A percentile compares a stretch with the other conserved stretches of the same genome.
phyloP scores from a whole-genome alignment of 331 rosid species.

The Malus hybrid region DNA sequence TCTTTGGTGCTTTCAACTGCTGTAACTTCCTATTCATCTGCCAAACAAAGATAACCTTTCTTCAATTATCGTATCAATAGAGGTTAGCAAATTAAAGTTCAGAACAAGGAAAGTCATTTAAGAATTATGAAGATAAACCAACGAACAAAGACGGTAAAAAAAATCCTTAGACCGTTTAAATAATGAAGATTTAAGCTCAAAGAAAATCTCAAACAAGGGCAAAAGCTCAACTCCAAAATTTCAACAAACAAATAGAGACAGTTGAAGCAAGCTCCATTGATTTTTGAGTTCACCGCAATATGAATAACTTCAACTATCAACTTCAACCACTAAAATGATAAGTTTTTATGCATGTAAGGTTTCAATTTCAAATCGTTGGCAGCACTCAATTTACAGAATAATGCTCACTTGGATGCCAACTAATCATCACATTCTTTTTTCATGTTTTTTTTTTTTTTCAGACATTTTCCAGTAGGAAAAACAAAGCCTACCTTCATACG shows the following conservation, averaged over 20 bases:
- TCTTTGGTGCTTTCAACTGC: conserved; percentile 95
- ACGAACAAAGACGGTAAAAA: neutral
- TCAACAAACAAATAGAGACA: neutral
- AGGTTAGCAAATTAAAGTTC: neutral
- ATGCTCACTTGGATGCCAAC: neutral
- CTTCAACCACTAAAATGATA: neutral
- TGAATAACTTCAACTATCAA: neutral
- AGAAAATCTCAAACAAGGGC: neutral
- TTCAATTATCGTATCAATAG: neutral
- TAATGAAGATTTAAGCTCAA: neutral
- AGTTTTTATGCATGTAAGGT: neutral
- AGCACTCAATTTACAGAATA: neutral
- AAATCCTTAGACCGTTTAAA: neutral
- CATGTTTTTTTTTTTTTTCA: neutral
- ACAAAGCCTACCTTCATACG: conserved; percentile 68
- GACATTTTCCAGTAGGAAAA: neutral
- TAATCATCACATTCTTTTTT: neutral
- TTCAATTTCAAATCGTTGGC: neutral
- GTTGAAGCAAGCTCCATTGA: neutral
- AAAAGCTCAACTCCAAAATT: neutral
- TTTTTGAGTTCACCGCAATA: neutral
- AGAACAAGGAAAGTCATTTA: too few relatives aligned
- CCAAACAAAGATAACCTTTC: conserved; percentile 1
- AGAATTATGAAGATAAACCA: neutral
- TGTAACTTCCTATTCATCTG: conserved; percentile 98